Conservation (phyloP, 2,329 filamentous ascomycete species). For the Aspergillaceae sp. region DNA sequence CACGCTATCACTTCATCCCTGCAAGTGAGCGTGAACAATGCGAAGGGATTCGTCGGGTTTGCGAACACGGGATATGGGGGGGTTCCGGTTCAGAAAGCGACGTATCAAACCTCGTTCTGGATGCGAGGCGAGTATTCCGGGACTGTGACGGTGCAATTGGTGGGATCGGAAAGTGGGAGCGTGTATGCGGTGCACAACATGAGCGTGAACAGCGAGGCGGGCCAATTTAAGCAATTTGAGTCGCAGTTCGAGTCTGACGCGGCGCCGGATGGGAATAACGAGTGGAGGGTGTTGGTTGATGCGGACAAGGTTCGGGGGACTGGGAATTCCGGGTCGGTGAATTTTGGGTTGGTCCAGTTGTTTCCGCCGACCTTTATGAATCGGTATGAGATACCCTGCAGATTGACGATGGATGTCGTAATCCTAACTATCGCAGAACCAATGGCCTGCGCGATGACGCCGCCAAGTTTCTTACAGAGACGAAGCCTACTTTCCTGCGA, state of each 20-base stretch:
- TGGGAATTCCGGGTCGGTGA: conserved; percentile 6
- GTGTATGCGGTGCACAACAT: conserved; percentile 20
- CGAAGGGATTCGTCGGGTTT: conserved; percentile 27
- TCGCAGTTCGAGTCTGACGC: conserved; percentile 14
- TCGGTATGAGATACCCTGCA: conserved; percentile 5
- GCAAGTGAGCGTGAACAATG: conserved; percentile 5
- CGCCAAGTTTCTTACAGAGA: conserved; percentile 43
- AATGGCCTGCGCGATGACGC: conserved; percentile 54
- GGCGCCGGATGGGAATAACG: conserved; percentile 18
- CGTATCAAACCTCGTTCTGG: conserved; percentile 24
- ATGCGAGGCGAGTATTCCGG: conserved; percentile 24
- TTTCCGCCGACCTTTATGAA: conserved; percentile 19
- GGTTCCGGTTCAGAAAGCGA: conserved; percentile 18
- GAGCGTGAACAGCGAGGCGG: conserved; percentile 11
- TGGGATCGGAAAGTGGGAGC: conserved; percentile 15
- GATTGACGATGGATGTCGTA: neutral
- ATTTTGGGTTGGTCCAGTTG: conserved; percentile 19
- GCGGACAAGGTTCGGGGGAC: conserved; percentile 11
- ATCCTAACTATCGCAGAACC: conserved; percentile 5
- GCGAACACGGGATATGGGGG: conserved; percentile 38
- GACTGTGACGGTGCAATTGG: conserved; percentile 16
- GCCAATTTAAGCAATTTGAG: conserved; percentile 9
- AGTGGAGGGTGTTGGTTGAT: conserved; percentile 22
- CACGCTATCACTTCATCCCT: conserved; percentile 21
- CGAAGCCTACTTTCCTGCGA: conserved; percentile 53